Conservation (phyloP, 345 rosid genomes). For the Acer saccharum region DNA sequence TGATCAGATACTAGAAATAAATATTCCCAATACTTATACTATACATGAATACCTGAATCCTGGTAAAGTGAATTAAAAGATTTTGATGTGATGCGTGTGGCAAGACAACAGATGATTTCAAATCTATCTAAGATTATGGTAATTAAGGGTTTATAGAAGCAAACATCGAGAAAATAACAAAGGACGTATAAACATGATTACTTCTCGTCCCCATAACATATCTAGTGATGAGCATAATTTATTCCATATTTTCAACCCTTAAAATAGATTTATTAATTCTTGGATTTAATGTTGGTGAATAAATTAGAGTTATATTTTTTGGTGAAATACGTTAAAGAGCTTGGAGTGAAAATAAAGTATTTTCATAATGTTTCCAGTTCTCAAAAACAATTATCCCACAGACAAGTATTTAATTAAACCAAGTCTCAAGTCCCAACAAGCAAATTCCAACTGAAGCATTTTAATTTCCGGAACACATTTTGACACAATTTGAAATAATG, state of each 20-base stretch:
- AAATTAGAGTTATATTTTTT: too few species aligned
- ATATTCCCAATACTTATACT: background rate
- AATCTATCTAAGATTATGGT: background rate
- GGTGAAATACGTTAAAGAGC: too few species aligned
- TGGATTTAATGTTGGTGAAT: too few species aligned
- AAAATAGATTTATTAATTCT: background rate
- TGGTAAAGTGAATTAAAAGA: background rate
- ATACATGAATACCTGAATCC: background rate
- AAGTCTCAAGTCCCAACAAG: too few species aligned
- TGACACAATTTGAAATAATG: too few species aligned
- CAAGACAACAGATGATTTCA: background rate
- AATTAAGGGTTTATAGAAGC: background rate
- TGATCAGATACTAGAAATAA: background rate
- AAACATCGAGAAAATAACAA: background rate
- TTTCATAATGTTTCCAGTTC: too few species aligned
- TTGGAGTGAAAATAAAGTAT: too few species aligned
- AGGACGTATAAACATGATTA: background rate
- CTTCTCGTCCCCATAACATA: background rate
- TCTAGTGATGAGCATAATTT: background rate
- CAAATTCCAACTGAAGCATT: too few species aligned
- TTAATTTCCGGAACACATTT: too few species aligned
- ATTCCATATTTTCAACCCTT: too few species aligned
- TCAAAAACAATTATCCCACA: too few species aligned
- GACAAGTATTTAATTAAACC: too few species aligned
- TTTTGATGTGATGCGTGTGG: background rate